Base-by-base conservation (phyloP, 768 basidiomycete genomes). In the Termitomyces sp. region DNA sequence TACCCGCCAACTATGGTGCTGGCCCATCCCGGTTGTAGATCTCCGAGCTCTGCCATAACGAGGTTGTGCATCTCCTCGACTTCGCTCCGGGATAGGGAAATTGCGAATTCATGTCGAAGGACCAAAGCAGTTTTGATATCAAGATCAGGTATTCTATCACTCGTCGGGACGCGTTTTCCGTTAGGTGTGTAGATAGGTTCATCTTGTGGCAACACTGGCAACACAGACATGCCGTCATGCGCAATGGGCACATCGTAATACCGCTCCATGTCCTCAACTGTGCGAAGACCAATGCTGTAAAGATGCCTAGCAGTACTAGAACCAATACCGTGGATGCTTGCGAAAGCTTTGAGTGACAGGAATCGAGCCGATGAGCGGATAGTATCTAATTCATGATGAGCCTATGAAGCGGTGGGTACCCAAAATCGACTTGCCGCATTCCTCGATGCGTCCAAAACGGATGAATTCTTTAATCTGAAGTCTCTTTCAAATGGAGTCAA, bases 1-100 rank as follows among this genome's bases (percentile, higher is more conserved):
- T 49, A 90, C 91, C 93, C 89, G 63, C 93, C 94, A 38, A 81
- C 88, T 40, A 97, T 81, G 5, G 87, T 90, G 61, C 82, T 84
- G 19, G 79, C 68, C 62, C 85, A 93, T 0, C 89, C 91, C 1
- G 78, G 73, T 50, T 84, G 77, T 9, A 96, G 65, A 11, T 67
- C 64, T 12, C 78, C 75, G 28, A 96, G 68, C 62, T 93, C 84
- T n/a, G 67, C 66, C 79, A 84, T 82, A 5, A 96, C 80, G 10
- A 82, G 71, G 1, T 63, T 63, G n/a, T 82, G 79, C 55, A 96
- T 93, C 61, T 87, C 82, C 55, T 91, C 85, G 0, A 90, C 89
- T 66, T 97, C 92, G 0, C 69, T 72, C 7, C 91, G 74, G 0
- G 89, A 75, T 35, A 96, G 93, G 22, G 67, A 65, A 21, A 64